Base-by-base conservation (phyloP, 495 filamentous ascomycete genomes). In the Penicillium salamii region DNA sequence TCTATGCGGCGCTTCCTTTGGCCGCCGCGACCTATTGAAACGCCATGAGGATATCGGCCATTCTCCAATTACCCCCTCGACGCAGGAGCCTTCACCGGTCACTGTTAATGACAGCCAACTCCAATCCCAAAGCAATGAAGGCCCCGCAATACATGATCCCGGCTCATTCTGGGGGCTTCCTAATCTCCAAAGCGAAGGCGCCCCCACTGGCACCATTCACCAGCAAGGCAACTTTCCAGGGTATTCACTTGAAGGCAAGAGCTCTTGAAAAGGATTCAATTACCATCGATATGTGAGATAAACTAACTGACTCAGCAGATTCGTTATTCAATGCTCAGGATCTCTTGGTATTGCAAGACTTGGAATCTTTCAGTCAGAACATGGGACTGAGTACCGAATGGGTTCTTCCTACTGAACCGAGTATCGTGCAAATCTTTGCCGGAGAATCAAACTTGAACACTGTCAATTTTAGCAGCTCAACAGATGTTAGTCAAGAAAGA, bases 351-450 rank as follows among this genome's bases (percentile, higher is more conserved):
- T 29, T 48, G 5, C 32, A 55, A 32, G 57, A 55, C 24, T 46
- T 59, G 19, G 24, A 46, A 18, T 35, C n/a, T 28, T 59, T 59
- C 33, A 53, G 35, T 24, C 23, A 59, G 11, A 59, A 43, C 38
- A 45, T 55, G 39, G 57, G 57, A 1, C 52, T 59, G 4, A 41
- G 41, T 11, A 24, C 39, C 8, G 52, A 50, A 21, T 52, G 39
- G 44, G 41, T 36, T 3, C 32, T 42, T 13, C 49, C 41, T 2
- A 33, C 47, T 14, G 45, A 59, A n/a, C 45, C 35, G n/a, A 33
- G 37, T 29, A 46, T 46, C 11, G 19, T 38, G 7, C 48, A 32
- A 18, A 36, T 52, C 7, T 28, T 51, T 26, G 31, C 42, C 13
- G 38, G 37, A 23, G 47, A 50, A 15, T 38, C 53, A 13, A 43